Conservation (phyloP, 495 filamentous ascomycete genomes). For the Tuber microsphaerosporum region DNA sequence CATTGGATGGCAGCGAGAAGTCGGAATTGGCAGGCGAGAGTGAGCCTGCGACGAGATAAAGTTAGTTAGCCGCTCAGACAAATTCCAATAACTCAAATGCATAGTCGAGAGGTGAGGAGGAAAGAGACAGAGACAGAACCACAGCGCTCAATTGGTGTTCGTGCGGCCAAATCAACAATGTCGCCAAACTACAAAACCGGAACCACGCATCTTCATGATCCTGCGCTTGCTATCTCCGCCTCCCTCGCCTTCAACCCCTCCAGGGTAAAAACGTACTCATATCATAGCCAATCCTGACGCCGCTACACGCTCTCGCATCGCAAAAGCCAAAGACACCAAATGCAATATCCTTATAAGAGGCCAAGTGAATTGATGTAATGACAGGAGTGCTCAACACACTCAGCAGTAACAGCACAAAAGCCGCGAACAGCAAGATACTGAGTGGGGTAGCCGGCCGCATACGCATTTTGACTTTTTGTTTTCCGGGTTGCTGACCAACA, state of each 20-base stretch:
- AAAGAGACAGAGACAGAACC: neutral
- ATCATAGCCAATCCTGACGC: constrained; percentile 77
- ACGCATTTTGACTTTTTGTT: constrained; percentile 17
- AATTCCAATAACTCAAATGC: neutral
- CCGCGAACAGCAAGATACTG: constrained; percentile 72
- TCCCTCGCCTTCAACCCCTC: constrained; percentile 16
- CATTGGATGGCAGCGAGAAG: constrained; percentile 66
- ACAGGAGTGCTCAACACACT: constrained; percentile 92
- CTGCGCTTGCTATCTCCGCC: neutral
- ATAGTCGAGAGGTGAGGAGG: neutral
- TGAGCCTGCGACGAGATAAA: constrained; percentile 43
- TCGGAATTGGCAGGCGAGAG: constrained; percentile 46
- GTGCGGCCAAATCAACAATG: neutral
- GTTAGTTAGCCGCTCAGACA: constrained; percentile 16
- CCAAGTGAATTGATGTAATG: constrained; percentile 74
- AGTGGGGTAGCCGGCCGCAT: constrained; percentile 89
- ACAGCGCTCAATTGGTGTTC: neutral
- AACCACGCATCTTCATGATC: constrained; percentile 5
- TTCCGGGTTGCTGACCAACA: neutral
- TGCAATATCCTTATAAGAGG: constrained; percentile 63
- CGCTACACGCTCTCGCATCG: constrained; percentile 55
- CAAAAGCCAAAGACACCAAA: constrained; percentile 96
- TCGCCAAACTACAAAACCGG: constrained; percentile 6
- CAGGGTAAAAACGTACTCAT: constrained; percentile 55
- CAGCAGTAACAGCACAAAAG: constrained; percentile 77